Percentiles rank a stretch among this genome's conserved stretches.
Evolutionary conservation across 208 protist genomes (phyloP).

Genomic region (Angomonas deanei): DNA sequence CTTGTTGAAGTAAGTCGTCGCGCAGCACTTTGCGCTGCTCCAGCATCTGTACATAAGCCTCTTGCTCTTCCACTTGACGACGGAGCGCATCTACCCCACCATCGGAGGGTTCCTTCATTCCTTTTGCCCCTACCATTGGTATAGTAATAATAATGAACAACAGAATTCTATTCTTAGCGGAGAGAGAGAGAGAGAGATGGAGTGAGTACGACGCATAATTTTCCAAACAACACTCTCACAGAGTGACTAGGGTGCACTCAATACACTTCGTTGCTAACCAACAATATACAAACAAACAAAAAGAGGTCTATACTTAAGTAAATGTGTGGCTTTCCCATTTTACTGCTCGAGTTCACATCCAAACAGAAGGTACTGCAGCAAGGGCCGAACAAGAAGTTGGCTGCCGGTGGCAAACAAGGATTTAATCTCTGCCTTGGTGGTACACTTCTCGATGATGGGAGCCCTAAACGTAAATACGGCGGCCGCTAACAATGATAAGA

Average conservation of each 20-base stretch:
- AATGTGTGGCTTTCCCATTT: not conserved
- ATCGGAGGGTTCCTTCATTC: not conserved
- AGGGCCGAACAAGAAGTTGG: constrained; percentile 42
- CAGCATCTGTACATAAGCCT: constrained; percentile 17
- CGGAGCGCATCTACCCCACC: constrained; percentile 16
- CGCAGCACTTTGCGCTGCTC: constrained; percentile 14
- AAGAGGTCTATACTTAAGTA: not conserved
- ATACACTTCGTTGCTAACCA: too few relatives aligned
- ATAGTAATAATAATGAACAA: not conserved
- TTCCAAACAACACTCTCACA: too few relatives aligned
- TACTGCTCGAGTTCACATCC: not conserved
- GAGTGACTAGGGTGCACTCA: too few relatives aligned
- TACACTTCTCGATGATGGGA: constrained; percentile 60
- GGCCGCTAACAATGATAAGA: constrained; percentile 73
- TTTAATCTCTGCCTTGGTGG: constrained; percentile 44
- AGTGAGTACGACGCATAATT: too few relatives aligned
- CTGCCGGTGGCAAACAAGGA: constrained; percentile 55
- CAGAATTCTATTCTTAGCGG: not conserved
- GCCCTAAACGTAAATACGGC: constrained; percentile 75
- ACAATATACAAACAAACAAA: not conserved
- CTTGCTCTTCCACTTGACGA: constrained; percentile 22
- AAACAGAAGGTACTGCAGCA: constrained; percentile 76
- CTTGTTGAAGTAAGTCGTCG: constrained; percentile 15
- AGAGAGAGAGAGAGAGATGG: not conserved
- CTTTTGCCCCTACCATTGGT: not conserved